Base-by-base conservation (phyloP, 1,284 basidiomycete species). In the Pisolithus thermaeus region DNA sequence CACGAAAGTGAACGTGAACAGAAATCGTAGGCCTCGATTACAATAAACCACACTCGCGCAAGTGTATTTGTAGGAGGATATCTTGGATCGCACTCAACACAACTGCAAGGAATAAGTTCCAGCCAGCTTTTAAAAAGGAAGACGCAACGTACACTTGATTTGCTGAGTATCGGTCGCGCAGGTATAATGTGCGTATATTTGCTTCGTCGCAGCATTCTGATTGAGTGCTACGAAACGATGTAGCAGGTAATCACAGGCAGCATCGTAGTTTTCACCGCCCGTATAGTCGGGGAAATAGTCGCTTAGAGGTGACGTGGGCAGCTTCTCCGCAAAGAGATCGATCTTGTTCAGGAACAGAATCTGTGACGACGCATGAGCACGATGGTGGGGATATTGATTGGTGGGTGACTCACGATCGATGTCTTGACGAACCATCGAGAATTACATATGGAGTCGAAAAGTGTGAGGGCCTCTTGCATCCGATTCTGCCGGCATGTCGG, bases 401-500 rank as follows among this genome's bases (percentile, higher is more conserved):
- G 5, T 11, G 14, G 25, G 20, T 27, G 8, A 72, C 83, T 61
- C 66, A 90, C 87, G 59, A 92, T 91, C 1, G 86, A 89, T 2
- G 92, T 93, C 74, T 90, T 90, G 64, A 89, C 82, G 65, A 95
- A 94, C 92, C 92, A 96, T 56, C 90, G 80, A 39, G 90, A 93
- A 69, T 98, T 97, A 75, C 91, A 95, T 72, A 97, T 96, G 52
- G 91, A 94, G 71, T 97, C 94, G 70, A 97, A 97, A 47, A 97
- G 82, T 0, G 92, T 95, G 59, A 97, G 75, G 0, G 93, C 92
- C 71, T 97, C 94, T 74, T 94, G 90, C 93, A 97, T 97, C 60
- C 94, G 92, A 73, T 95, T 94, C 89, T 90, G 53, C 20, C 14
- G 42, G 20, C 4, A n/a, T 14, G 41, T 67, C 32, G 57, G 44